phyloP scores from a whole-genome alignment of 78 protist genomes.

The Polysphondylium violaceum region DNA sequence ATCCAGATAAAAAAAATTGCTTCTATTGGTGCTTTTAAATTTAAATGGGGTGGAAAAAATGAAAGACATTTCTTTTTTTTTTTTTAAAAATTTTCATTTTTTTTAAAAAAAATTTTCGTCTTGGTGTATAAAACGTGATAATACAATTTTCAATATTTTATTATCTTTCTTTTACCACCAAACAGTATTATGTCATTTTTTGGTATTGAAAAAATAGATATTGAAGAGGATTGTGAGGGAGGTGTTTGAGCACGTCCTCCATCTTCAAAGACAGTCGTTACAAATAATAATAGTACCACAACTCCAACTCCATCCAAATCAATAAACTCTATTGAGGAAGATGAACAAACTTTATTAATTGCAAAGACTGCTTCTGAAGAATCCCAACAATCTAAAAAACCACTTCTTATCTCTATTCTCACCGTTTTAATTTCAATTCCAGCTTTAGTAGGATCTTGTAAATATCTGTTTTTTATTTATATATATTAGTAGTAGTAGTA shows the following conservation, averaged over 20 bases:
- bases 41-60: too few relatives aligned
- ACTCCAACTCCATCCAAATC: neutral
- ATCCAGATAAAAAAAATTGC: too few relatives aligned
- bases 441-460: constrained; percentile 58
- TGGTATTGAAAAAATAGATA: neutral
- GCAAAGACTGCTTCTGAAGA: neutral
- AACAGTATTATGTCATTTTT: constrained; percentile 80
- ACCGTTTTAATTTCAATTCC: constrained; percentile 50
- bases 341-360: constrained; percentile 26
- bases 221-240: constrained; percentile 50
- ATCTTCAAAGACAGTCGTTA: constrained; percentile 3
- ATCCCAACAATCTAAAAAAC: constrained; percentile 34
- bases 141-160: too few relatives aligned
- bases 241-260: constrained; percentile 70
- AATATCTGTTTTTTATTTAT: too few relatives aligned
- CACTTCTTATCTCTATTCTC: constrained; percentile 45
- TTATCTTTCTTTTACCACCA: too few relatives aligned
- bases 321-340: neutral
- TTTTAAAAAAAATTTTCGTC: too few relatives aligned
- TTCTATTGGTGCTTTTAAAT: too few relatives aligned
- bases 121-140: too few relatives aligned
- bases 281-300: neutral
- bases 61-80: too few relatives aligned
- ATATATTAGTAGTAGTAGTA: neutral
- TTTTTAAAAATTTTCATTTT: too few relatives aligned